Evolutionary conservation across 1,284 basidiomycete genomes (phyloP), one percentile per base, ranked within the genome.

Genomic region (Ustilago sp.): DNA sequence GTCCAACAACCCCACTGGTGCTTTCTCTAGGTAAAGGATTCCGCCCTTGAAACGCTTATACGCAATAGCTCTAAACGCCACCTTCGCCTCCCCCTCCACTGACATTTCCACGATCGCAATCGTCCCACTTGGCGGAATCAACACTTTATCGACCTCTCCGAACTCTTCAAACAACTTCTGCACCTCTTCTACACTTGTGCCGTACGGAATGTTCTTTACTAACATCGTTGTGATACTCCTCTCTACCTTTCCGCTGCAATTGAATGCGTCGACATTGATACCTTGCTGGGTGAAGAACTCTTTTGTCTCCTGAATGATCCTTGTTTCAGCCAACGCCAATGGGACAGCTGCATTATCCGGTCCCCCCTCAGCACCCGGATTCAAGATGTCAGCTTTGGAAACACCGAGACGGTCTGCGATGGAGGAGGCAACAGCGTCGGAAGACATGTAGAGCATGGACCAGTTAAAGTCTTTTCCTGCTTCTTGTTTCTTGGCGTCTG

Each of bases 401-500:
- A 95, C 90, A 59, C 90, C 91, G 88, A 95, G 91, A 11, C 93
- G 89, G 74, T 92, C 90, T 1, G 94, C 93, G 34, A 95, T 90
- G 4, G 93, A 94, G 2, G 92, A 91, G 0, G 92, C 91, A 0
- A 95, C 93, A 11, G 94, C 93, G 83, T 96, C 94, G 73, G 92
- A 94, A 89, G 97, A 98, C 94, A 98, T 96, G 85, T 96, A 98
- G 71, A 98, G 86, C 89, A 94, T 93, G 52, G 92, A 92, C 96
- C 96, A 99, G 86, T 96, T 97, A 83, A 98, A 95, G 72, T 94
- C 94, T 78, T 91, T 92, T 39, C 91, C 91, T 7, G 92, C 91
- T 32, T 87, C 88, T 15, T 91, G 89, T 85, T 93, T 96, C 74
- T 91, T 89, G 85, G 92, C 92, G 48, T 90, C 87, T 48, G 87